Evolutionary conservation across 306 rosid genomes (phyloP).

Genomic region (Cicer arietinum): DNA sequence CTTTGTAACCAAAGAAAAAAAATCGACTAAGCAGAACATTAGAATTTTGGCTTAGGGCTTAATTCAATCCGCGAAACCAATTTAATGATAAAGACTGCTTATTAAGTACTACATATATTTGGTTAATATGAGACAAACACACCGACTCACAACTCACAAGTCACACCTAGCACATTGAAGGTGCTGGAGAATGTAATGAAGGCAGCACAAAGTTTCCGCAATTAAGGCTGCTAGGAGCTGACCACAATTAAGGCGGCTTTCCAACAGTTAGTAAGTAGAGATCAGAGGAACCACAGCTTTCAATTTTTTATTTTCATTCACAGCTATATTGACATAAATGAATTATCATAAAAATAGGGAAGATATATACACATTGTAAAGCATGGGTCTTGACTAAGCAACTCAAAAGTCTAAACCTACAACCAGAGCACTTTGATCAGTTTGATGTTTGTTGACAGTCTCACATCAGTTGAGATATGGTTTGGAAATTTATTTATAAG

Average conservation of each 20-base stretch:
- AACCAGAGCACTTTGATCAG: constrained; percentile 3
- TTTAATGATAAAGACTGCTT: background rate
- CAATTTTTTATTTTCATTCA: background rate
- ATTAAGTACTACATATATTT: background rate
- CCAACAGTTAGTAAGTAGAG: background rate
- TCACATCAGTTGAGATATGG: no score
- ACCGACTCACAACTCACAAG: no score
- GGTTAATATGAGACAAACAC: background rate
- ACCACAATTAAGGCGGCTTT: background rate
- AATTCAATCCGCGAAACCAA: background rate
- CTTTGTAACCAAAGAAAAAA: background rate
- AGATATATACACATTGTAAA: background rate
- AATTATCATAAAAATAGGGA: constrained; percentile 17
- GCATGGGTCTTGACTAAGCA: background rate
- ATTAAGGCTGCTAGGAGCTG: background rate
- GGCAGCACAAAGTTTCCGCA: background rate
- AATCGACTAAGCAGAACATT: constrained; percentile 15
- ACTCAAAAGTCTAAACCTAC: constrained; percentile 31
- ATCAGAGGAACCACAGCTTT: constrained; percentile 3
- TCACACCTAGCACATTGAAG: background rate
- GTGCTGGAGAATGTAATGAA: background rate
- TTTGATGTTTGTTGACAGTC: background rate
- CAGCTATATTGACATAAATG: constrained; percentile 4
- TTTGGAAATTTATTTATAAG: no score
- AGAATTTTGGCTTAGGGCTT: background rate